A percentile compares a stretch with the other conserved stretches of the same genome.
phyloP scores from a whole-genome alignment of 2,329 filamentous ascomycete genomes.

The Rhexocercosporidium sp. region DNA sequence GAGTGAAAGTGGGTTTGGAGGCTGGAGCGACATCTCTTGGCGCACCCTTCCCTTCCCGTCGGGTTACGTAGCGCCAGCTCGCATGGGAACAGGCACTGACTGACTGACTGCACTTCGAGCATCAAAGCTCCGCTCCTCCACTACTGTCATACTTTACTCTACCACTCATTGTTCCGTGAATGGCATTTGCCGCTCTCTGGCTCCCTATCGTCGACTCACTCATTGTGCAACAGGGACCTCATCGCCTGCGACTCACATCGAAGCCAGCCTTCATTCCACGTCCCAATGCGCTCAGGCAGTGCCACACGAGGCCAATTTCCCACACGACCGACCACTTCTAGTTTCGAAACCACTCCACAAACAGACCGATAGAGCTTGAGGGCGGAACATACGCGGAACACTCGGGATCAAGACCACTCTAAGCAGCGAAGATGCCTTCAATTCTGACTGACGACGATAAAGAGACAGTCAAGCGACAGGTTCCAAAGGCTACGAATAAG shows the following conservation, averaged over 20 bases:
- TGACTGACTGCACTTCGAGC: too few species aligned
- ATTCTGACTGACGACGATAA: slow-evolving; percentile 91
- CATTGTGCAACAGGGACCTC: slow-evolving; percentile 1
- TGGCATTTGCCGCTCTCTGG: slow-evolving; percentile 15
- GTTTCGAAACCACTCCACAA: slow-evolving; percentile 28
- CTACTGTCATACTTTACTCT: background rate
- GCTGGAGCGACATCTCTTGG: slow-evolving; percentile 21
- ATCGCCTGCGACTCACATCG: slow-evolving; percentile 3
- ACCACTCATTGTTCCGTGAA: slow-evolving; percentile 19
- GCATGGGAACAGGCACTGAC: too few species aligned
- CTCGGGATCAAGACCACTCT: slow-evolving; percentile 11
- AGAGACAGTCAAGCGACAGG: slow-evolving; percentile 91
- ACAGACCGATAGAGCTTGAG: slow-evolving; percentile 27
- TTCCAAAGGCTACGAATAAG: slow-evolving; percentile 95
- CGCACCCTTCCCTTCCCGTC: slow-evolving; percentile 19
- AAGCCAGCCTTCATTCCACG: slow-evolving; percentile 18
- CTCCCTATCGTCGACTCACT: slow-evolving; percentile 13
- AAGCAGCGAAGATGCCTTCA: slow-evolving; percentile 40
- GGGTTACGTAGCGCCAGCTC: slow-evolving; percentile 23
- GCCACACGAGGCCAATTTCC: slow-evolving; percentile 36
- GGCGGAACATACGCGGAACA: slow-evolving; percentile 2
- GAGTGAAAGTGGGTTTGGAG: slow-evolving; percentile 16
- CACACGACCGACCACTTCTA: slow-evolving; percentile 36
- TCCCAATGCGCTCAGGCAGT: slow-evolving; percentile 36
- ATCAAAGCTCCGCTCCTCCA: slow-evolving; percentile 8